Base-by-base conservation (phyloP, 495 filamentous ascomycete species). In the Penicillium cosmopolitanum region DNA sequence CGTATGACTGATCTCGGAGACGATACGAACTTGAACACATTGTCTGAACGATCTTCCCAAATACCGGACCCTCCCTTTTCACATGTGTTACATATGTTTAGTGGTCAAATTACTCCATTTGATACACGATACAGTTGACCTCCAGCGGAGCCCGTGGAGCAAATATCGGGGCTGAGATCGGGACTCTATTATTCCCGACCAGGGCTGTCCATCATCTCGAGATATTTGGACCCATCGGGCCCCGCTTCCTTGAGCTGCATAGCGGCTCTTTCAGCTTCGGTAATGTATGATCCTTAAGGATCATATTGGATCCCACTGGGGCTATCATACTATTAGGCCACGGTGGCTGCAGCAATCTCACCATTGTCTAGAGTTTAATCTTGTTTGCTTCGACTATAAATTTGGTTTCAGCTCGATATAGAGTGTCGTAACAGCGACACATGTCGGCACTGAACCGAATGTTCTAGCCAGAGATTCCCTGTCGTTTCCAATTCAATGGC, bases 111-210 rank as follows among this genome's bases (percentile, higher is more conserved):
- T 44, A 35, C 47, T 51, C 36, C 42, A n/a, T 16, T 16, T 18
- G 1, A 16, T 16, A 9, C 42, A 16, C 42, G 8, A 44, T 15
- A n/a, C 18, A 9, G 6, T 38, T 18, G 46, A 28, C 51, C 43
- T 31, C 46, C 33, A 48, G 40, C 31, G 18, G 10, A 31, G 28
- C 18, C 42, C 13, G 57, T 60, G 62, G 62, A 53, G 62, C 53
- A 48, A 50, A 48, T 55, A 19, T 38, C 54, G 36, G 42, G 55
- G 62, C 57, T 57, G 54, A 60, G 16, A 25, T 47, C 40, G 47
- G 53, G 21, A 47, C 36, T 28, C 53, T 52, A 44, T 51, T 33
- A n/a, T 48, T 13, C 21, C 46, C 21, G 21, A 48, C 42, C 5
- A 48, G 46, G 15, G 55, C 28, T 31, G 28, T 31, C 8, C 28